Evolutionary conservation across 768 basidiomycete genomes (phyloP), one percentile per base, ranked within the genome.

Genomic region (Multifurca ochricompacta): DNA sequence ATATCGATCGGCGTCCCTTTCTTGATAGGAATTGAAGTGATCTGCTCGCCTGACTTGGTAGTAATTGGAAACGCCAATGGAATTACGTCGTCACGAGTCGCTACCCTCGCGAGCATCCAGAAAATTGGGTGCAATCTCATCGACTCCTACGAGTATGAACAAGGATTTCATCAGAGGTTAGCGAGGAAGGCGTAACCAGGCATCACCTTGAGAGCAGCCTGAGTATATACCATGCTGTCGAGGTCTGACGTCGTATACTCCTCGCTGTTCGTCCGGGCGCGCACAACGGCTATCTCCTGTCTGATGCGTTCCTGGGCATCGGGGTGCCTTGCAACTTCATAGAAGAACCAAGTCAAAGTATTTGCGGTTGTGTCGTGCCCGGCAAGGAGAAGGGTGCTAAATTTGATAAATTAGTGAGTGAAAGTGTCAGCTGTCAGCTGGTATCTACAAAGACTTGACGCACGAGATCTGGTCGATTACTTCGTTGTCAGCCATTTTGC

Each of bases 281-380:
- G 65, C 19, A 66, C 59, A 3, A 34, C 55, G 23, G 41, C 51
- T 19, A 67, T 65, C 53, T 70, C 69, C 6, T 60, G 60, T n/a
- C 66, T 63, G 47, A 69, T 42, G 27, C 44, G 35, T 45, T 65
- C 52, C n/a, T 19, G 46, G 34, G 67, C 66, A 19, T 65, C 64
- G 2, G 59, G 62, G 40, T 67, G 59, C 47, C 61, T 62, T 1
- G 66, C 58, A 10, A 67, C 57, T 46, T 70, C 66, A 59, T 62
- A 70, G 6, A 69, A 53, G 19, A 64, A 47, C 68, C 67, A 71
- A 4, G 62, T 64, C 42, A 67, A 51, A 1, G 67, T 57, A 30
- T 58, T 65, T 9, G 67, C 65, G 7, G 69, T 65, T 6, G 69
- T 69, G 41, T 70, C 69, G 50, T 69, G 66, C 4, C 68, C 68